phyloP scores from a whole-genome alignment of 257 asterid species.

The Solanum commersonii region DNA sequence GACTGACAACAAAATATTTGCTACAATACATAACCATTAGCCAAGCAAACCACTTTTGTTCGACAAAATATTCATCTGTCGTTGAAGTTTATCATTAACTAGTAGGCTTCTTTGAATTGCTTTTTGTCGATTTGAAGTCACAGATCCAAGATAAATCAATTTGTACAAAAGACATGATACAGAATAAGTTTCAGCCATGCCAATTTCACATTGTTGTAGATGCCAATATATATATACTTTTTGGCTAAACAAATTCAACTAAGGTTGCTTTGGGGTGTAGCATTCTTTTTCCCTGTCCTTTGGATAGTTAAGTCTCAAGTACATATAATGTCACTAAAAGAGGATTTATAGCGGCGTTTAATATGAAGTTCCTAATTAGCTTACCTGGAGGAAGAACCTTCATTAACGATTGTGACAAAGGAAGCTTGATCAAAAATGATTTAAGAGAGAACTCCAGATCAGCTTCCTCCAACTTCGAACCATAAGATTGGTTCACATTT shows the following conservation, averaged over 20 bases:
- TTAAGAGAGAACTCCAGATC: constrained; percentile 72
- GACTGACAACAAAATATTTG: not conserved
- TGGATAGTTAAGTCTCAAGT: not conserved
- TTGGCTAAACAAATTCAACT: not conserved
- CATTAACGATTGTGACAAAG: constrained; percentile 58
- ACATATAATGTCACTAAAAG: not conserved
- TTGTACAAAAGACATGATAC: not conserved
- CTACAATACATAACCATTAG: not conserved
- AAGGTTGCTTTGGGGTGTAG: not conserved
- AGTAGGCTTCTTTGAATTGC: not conserved
- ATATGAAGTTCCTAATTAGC: not conserved
- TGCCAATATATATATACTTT: not conserved
- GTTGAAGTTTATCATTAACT: not conserved
- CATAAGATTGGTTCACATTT: constrained; percentile 52
- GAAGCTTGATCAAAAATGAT: constrained; percentile 75
- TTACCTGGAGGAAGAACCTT: constrained; percentile 60
- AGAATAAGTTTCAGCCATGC: not conserved
- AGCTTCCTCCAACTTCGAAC: constrained; percentile 51
- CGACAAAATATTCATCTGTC: not conserved
- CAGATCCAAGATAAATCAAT: not conserved
- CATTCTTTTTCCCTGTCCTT: not conserved
- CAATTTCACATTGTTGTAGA: not conserved
- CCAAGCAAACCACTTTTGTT: not conserved
- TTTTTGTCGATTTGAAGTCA: not conserved
- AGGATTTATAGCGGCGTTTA: not conserved